These are phyloP conservation scores for Pelargonium nanum DNA, from an alignment of 345 rosid species.

Conservation along the genomic window DNA sequence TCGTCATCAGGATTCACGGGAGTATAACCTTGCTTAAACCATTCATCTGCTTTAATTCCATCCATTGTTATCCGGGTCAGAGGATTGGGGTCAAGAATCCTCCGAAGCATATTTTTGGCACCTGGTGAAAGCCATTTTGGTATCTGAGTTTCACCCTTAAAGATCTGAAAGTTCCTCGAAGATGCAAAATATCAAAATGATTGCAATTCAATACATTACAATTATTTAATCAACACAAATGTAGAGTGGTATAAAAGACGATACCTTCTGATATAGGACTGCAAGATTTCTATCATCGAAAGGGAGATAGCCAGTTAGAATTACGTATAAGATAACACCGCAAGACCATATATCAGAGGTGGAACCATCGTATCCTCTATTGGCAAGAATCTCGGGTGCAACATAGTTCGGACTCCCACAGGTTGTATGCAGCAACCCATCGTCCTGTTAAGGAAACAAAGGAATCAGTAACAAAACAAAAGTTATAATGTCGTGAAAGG, in stretches of 20 bases:
- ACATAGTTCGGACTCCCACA: slow-evolving; percentile 99
- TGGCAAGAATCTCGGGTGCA: slow-evolving; percentile 86
- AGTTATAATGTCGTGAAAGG: neutral
- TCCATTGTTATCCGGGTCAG: slow-evolving; percentile 48
- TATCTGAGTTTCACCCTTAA: slow-evolving; percentile 72
- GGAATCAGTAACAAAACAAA: neutral
- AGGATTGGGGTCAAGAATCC: slow-evolving; percentile 83
- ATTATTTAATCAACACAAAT: neutral
- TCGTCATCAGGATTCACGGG: slow-evolving; percentile 61
- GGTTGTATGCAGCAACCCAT: slow-evolving; percentile 85
- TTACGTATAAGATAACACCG: slow-evolving; percentile 83
- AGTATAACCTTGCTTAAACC: slow-evolving; percentile 61
- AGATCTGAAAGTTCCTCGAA: slow-evolving; percentile 37
- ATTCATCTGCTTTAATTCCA: slow-evolving; percentile 57
- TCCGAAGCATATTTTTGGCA: slow-evolving; percentile 59
- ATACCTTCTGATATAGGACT: slow-evolving; percentile 89
- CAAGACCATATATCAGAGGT: slow-evolving; percentile 92
- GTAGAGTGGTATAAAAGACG: neutral
- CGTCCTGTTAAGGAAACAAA: slow-evolving; percentile 36
- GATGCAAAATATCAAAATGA: neutral
- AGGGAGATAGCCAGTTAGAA: slow-evolving; percentile 81
- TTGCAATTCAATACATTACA: neutral
- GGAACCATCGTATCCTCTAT: slow-evolving; percentile 84
- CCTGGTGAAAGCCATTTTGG: slow-evolving; percentile 76
- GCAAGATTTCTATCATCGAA: slow-evolving; percentile 93